Evolutionary conservation across 1,284 basidiomycete genomes (phyloP).

Genomic region (Rhodotorula sp.): DNA sequence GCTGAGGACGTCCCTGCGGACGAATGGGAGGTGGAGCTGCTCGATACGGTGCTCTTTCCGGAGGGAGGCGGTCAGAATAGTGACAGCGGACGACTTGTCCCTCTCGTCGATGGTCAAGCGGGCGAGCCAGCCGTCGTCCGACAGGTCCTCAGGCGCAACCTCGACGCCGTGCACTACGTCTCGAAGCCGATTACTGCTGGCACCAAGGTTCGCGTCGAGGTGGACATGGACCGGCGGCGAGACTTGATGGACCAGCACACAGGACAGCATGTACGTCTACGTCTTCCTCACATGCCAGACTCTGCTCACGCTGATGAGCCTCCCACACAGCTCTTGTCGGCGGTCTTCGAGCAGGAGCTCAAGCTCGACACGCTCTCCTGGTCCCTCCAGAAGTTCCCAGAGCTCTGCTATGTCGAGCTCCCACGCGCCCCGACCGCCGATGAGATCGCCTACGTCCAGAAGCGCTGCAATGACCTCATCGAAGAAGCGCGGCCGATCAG

Average conservation of each 20-base stretch:
- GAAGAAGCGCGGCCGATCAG: constrained; percentile 51
- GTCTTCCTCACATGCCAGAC: not conserved
- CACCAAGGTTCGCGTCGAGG: constrained; percentile 58
- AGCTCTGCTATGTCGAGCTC: constrained; percentile 77
- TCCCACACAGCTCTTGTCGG: constrained; percentile 68
- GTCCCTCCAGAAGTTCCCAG: constrained; percentile 55
- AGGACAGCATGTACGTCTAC: constrained; percentile 36
- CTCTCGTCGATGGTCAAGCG: constrained; percentile 32
- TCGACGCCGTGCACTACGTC: constrained; percentile 75
- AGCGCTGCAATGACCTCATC: constrained; percentile 64
- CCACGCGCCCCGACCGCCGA: constrained; percentile 64
- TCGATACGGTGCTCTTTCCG: constrained; percentile 83
- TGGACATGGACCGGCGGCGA: constrained; percentile 67
- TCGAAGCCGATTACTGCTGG: constrained; percentile 58
- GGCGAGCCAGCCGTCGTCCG: constrained; percentile 53
- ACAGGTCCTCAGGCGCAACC: constrained; percentile 67
- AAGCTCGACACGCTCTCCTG: constrained; percentile 77
- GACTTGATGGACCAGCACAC: constrained; percentile 54
- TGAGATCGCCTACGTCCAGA: constrained; percentile 65
- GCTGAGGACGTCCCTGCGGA: constrained; percentile 1
- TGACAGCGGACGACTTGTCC: constrained; percentile 66
- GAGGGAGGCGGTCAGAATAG: constrained; percentile 80
- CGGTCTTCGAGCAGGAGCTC: constrained; percentile 67
- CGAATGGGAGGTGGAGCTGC: constrained; percentile 58
- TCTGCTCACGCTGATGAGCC: constrained; percentile 70